phyloP scores from a whole-genome alignment of 2,329 filamentous ascomycete species.

The Elsinoe fawcettii region DNA sequence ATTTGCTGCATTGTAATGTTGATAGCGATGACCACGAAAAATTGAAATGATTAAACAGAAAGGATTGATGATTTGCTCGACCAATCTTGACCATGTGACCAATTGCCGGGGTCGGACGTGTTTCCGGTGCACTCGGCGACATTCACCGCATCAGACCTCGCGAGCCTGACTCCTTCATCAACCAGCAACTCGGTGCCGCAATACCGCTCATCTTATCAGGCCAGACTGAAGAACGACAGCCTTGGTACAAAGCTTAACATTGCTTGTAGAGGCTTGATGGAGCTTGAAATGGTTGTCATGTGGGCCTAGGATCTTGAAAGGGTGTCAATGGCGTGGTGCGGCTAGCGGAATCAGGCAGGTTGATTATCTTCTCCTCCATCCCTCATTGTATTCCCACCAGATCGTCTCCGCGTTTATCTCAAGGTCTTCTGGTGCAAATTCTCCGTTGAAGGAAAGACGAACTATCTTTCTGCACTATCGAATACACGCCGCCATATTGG shows the following conservation, averaged over 20 bases:
- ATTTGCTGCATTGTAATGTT: no score
- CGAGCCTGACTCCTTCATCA: not conserved
- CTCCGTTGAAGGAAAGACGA: not conserved
- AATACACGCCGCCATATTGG: not conserved
- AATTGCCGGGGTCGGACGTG: not conserved
- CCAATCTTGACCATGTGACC: no score
- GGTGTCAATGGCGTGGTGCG: not conserved
- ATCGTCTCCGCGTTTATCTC: not conserved
- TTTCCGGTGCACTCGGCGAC: not conserved
- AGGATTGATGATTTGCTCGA: no score
- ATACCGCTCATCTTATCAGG: not conserved
- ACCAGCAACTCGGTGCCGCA: not conserved
- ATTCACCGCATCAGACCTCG: not conserved
- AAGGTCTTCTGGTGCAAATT: not conserved
- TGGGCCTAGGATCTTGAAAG: conserved; percentile 1
- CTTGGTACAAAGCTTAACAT: conserved; percentile 3
- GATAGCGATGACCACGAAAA: no score
- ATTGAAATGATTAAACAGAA: no score
- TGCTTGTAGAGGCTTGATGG: conserved; percentile 7
- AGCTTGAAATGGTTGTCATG: not conserved
- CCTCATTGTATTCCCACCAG: not conserved
- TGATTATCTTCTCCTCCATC: not conserved
- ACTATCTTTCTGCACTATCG: not conserved
- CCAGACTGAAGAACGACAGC: not conserved
- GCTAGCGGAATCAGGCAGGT: conserved; percentile 14